Conservation (phyloP, 176 grass and related monocot genomes). For the Eleusine coracana region DNA sequence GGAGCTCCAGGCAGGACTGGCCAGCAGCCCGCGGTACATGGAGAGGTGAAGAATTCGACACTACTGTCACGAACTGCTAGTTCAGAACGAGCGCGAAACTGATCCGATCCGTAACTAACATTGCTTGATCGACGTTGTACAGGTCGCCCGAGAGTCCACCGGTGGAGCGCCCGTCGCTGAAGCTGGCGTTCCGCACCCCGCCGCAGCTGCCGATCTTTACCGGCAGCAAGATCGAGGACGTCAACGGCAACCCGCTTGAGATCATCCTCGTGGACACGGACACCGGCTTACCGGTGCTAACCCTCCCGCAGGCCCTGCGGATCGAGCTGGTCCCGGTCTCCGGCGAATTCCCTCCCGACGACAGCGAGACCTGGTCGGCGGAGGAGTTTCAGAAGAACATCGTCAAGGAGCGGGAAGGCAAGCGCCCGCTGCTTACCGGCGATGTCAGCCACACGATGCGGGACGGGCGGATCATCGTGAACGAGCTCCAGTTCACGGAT, state of each 20-base stretch:
- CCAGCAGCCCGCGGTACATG: constrained; percentile 42
- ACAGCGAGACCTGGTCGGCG: constrained; percentile 51
- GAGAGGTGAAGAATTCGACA: constrained; percentile 44
- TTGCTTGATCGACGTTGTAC: constrained; percentile 15
- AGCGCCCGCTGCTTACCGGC: constrained; percentile 79
- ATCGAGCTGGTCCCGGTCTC: constrained; percentile 73
- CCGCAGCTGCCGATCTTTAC: constrained; percentile 70
- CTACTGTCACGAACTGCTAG: neutral
- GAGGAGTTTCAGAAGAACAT: constrained; percentile 55
- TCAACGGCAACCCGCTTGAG: constrained; percentile 44
- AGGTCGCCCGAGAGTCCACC: constrained; percentile 36
- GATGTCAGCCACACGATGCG: constrained; percentile 61
- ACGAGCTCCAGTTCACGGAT: constrained; percentile 86
- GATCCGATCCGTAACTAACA: neutral
- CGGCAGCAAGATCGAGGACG: constrained; percentile 75
- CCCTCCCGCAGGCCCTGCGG: constrained; percentile 44
- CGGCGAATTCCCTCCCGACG: constrained; percentile 61
- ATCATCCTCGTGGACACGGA: constrained; percentile 48
- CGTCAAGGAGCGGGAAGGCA: constrained; percentile 68
- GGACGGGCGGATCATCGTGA: constrained; percentile 45
- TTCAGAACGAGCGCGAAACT: neutral
- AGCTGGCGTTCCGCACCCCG: constrained; percentile 52
- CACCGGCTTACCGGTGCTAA: neutral
- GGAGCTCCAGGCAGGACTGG: constrained; percentile 70
- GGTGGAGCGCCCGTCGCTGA: constrained; percentile 28